A percentile compares a stretch with the other conserved stretches of the same genome.
phyloP scores from a whole-genome alignment of 2,329 filamentous ascomycete genomes.

The Sporothrix humicola region DNA sequence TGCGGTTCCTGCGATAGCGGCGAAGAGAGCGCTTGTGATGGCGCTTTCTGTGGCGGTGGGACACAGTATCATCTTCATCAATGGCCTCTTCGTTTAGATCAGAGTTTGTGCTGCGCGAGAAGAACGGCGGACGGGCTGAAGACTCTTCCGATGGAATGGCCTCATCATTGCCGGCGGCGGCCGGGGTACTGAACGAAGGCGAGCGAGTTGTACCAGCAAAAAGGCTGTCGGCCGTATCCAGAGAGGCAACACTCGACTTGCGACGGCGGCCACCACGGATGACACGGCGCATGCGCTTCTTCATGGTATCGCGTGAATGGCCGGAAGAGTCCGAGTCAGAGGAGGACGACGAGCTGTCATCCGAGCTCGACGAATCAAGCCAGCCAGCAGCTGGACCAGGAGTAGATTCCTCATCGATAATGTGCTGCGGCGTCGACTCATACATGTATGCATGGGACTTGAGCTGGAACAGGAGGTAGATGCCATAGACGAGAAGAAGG shows the following conservation, averaged over 20 bases:
- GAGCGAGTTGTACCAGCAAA: conserved; percentile 45
- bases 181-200: conserved; percentile 51
- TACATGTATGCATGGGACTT: conserved; percentile 94
- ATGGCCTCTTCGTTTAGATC: conserved; percentile 53
- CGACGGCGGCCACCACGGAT: conserved; percentile 52
- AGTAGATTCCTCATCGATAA: conserved; percentile 88
- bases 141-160: conserved; percentile 47
- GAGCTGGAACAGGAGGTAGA: conserved; percentile 88
- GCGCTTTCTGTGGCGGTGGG: conserved; percentile 43
- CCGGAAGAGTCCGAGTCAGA: conserved; percentile 65
- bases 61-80: conserved; percentile 55
- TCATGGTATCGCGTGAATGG: conserved; percentile 55
- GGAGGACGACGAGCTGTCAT: conserved; percentile 50
- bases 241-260: conserved; percentile 64
- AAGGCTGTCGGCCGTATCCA: conserved; percentile 56
- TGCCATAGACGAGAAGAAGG: conserved; percentile 77
- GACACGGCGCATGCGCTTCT: conserved; percentile 69
- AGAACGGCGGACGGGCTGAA: conserved; percentile 45
- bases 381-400: conserved; percentile 84
- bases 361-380: conserved; percentile 67
- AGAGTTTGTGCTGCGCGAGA: conserved; percentile 47
- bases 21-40: conserved; percentile 48
- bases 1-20: conserved; percentile 53
- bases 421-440: conserved; percentile 87
- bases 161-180: conserved; percentile 47